phyloP scores from a whole-genome alignment of 768 basidiomycete species.

The Pleurotus citrinopileatus region DNA sequence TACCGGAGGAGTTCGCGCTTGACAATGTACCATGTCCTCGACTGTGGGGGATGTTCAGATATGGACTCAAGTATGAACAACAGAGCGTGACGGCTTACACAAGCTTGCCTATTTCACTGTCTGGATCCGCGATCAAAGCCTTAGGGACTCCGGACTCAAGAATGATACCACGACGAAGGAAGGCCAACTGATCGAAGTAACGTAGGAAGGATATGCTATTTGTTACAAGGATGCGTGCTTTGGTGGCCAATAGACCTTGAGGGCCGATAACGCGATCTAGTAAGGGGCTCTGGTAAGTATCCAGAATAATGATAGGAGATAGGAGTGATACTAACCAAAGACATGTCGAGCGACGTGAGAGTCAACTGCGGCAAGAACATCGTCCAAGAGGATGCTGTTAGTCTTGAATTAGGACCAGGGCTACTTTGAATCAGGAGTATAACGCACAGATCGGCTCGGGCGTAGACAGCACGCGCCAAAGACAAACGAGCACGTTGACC shows the following conservation, averaged over 20 bases:
- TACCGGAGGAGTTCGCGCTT: conserved; percentile 41
- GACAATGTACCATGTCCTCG: conserved; percentile 40
- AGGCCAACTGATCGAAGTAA: conserved; percentile 72
- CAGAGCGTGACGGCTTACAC: conserved; percentile 45
- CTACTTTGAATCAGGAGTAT: neutral
- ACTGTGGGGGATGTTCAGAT: conserved; percentile 19
- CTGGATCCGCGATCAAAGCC: conserved; percentile 53
- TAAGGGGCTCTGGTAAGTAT: too few species aligned
- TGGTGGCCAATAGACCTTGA: conserved; percentile 73
- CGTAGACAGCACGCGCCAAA: conserved; percentile 87
- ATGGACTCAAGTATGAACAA: neutral
- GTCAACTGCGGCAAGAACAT: conserved; percentile 84
- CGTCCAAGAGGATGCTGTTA: conserved; percentile 74
- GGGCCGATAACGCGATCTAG: conserved; percentile 86
- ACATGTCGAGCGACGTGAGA: conserved; percentile 87
- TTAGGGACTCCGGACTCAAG: conserved; percentile 71
- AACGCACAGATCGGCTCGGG: conserved; percentile 81
- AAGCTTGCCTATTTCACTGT: conserved; percentile 70
- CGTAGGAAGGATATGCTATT: conserved; percentile 84
- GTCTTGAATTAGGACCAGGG: neutral
- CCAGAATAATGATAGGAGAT: neutral
- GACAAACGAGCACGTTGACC: conserved; percentile 84
- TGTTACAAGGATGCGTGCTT: conserved; percentile 84
- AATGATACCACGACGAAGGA: conserved; percentile 79
- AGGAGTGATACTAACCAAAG: conserved; percentile 49